Percentiles rank a stretch among this genome's conserved stretches.
phyloP scores from a whole-genome alignment of 78 protist species.

The Kipferlia bialata region DNA sequence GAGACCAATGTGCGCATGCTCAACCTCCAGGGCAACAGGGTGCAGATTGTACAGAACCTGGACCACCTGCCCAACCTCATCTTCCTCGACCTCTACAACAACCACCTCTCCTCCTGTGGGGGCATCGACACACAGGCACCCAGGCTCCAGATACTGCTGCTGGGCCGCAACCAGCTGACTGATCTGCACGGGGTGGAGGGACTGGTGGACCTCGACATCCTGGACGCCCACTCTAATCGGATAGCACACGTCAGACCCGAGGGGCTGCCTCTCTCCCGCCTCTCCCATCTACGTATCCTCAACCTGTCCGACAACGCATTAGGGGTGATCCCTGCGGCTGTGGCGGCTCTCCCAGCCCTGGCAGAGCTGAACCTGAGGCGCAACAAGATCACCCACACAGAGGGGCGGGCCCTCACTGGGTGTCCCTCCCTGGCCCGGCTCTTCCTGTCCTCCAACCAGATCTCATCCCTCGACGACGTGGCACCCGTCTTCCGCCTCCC shows the following conservation, averaged over 20 bases:
- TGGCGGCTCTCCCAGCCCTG: slow-evolving; percentile 14
- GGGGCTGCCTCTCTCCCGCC: background rate
- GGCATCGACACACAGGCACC: slow-evolving; percentile 25
- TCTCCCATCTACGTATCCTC: slow-evolving; percentile 29
- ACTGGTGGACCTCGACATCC: slow-evolving; percentile 36
- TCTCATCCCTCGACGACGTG: background rate
- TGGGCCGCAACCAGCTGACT: slow-evolving; percentile 29
- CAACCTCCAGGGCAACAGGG: slow-evolving; percentile 31
- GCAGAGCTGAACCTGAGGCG: slow-evolving; percentile 42
- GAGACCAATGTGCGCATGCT: slow-evolving; percentile 32
- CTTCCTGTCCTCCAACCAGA: background rate
- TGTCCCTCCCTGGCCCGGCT: background rate
- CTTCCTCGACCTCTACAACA: slow-evolving; percentile 42
- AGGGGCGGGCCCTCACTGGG: background rate
- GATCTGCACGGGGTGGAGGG: slow-evolving; percentile 5
- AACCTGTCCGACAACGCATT: slow-evolving; percentile 21
- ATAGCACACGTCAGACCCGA: too few relatives aligned
- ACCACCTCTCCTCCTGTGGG: background rate
- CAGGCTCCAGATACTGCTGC: slow-evolving; percentile 37
- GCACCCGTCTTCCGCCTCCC: background rate
- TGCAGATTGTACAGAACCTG: slow-evolving; percentile 8
- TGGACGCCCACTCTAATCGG: slow-evolving; percentile 37
- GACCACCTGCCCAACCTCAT: slow-evolving; percentile 28
- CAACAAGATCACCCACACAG: background rate
- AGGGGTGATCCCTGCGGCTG: background rate